phyloP scores from a whole-genome alignment of 2,329 filamentous ascomycete species.

The Myriosclerotinia scirpicola region DNA sequence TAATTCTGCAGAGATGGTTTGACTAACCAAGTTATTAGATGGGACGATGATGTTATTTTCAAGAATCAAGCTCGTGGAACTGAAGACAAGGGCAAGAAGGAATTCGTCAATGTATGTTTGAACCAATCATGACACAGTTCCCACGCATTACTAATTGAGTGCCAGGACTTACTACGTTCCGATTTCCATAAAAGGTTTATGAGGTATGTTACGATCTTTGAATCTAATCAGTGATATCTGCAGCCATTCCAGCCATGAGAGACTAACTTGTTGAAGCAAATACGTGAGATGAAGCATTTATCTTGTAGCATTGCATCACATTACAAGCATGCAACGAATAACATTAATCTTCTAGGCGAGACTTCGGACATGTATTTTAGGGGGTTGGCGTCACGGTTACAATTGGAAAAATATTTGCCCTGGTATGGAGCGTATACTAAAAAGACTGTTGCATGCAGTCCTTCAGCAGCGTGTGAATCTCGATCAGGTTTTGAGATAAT shows the following conservation, averaged over 20 bases:
- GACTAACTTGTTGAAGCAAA: constrained; percentile 35
- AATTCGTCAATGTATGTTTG: constrained; percentile 86
- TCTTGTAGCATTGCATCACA: constrained; percentile 5
- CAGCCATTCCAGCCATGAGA: constrained; percentile 13
- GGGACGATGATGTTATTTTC: constrained; percentile 99
- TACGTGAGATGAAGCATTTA: constrained; percentile 39
- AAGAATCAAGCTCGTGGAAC: constrained; percentile 97
- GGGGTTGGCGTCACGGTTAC: constrained; percentile 6
- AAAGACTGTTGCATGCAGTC: too few species aligned
- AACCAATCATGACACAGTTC: constrained; percentile 21
- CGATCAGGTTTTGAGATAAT: not conserved
- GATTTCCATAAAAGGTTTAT: constrained; percentile 99
- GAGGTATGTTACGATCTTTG: constrained; percentile 45
- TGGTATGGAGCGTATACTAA: not conserved
- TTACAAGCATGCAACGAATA: not conserved
- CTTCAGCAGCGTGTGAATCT: not conserved
- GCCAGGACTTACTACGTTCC: constrained; percentile 78
- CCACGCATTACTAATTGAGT: constrained; percentile 25
- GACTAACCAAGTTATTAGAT: constrained; percentile 48
- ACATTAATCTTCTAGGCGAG: not conserved
- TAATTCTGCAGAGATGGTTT: not conserved
- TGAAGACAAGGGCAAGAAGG: constrained; percentile 87
- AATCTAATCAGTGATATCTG: not conserved
- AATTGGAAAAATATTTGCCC: not conserved
- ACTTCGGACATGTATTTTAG: constrained; percentile 8